Evolutionary conservation across 768 basidiomycete genomes (phyloP), one percentile per base, ranked within the genome.

Genomic region (Lactarius quietus): DNA sequence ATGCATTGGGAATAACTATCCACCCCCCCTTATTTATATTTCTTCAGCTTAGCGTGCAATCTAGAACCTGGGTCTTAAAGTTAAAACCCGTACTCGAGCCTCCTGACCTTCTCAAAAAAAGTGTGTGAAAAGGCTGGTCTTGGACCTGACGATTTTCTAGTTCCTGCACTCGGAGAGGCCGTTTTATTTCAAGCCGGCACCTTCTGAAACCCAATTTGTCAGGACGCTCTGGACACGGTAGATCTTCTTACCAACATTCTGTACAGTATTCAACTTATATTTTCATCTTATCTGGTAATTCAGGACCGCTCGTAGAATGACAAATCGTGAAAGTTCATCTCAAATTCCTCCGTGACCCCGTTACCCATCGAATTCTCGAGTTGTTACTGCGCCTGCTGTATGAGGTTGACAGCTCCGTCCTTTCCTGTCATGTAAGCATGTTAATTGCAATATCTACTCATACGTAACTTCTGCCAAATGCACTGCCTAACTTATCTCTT

Each of bases 1-100:
- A 89, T 89, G 82, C 88, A 88, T 73, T 89, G 86, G 86, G 86
- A 84, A 83, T 85, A 69, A 39, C 79, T 72, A 29, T 59, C 39
- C 36, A 58, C 14, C 14, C 52, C 28, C 23, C 43, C 18, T 52
- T 48, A 29, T 51, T 38, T 36, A 28, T 54, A 48, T 23, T 41
- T 41, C 58, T 52, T 8, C 28, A 18, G 61, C 35, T 56, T n/a
- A 61, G 28, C 15, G 12, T 23, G 14, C 23, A 2, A 9, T 59
- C 56, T 63, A 84, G 83, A 17, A 83, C 84, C 0, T 86, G 84
- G 83, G 73, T 80, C 0, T 72, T 86, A 41, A 84, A 84, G 1
- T 68, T 73, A 0, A 85, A 86, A 63, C 79, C 83, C n/a, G 78
- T 87, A 38, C 73, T 80, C 31, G 87, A 89, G 70, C 87, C 88